phyloP scores from a whole-genome alignment of 2,329 filamentous ascomycete genomes.

The Herpomyces periplanetae region DNA sequence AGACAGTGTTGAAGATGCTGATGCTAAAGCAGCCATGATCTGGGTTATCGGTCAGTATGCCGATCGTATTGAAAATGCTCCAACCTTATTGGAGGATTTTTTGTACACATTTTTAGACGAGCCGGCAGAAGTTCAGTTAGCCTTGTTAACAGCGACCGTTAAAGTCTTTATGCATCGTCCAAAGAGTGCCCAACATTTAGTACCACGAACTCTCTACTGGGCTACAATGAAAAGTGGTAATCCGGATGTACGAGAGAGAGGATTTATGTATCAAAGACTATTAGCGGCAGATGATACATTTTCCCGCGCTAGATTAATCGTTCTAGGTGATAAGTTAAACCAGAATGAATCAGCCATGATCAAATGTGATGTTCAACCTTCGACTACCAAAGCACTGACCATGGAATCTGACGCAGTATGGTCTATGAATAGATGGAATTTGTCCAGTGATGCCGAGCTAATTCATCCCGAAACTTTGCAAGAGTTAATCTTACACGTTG shows the following conservation, averaged over 20 bases:
- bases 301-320: conserved; percentile 43
- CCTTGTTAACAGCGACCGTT: conserved; percentile 71
- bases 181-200: conserved; percentile 64
- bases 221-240: conserved; percentile 98
- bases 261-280: conserved; percentile 97
- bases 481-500: conserved; percentile 86
- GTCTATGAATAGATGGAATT: too few relatives aligned
- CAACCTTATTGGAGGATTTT: conserved; percentile 73
- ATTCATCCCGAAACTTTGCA: conserved; percentile 64
- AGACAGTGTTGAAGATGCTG: conserved; percentile 78
- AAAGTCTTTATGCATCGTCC: conserved; percentile 92
- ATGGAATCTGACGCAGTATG: too few relatives aligned
- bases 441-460: conserved; percentile 80
- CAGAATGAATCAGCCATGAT: too few relatives aligned
- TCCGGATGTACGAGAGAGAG: conserved; percentile 67
- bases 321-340: conserved; percentile 87
- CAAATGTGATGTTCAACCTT: too few relatives aligned
- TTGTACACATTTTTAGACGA: conserved; percentile 75
- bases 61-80: conserved; percentile 82
- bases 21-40: conserved; percentile 92
- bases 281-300: conserved; percentile 49
- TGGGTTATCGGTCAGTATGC: conserved; percentile 98
- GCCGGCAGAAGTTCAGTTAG: conserved; percentile 72
- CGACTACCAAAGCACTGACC: too few relatives aligned
- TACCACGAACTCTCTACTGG: conserved; percentile 86